Evolutionary conservation across 768 basidiomycete species (phyloP), one percentile per base, ranked within the genome.

Genomic region (Leccinum variicolor): DNA sequence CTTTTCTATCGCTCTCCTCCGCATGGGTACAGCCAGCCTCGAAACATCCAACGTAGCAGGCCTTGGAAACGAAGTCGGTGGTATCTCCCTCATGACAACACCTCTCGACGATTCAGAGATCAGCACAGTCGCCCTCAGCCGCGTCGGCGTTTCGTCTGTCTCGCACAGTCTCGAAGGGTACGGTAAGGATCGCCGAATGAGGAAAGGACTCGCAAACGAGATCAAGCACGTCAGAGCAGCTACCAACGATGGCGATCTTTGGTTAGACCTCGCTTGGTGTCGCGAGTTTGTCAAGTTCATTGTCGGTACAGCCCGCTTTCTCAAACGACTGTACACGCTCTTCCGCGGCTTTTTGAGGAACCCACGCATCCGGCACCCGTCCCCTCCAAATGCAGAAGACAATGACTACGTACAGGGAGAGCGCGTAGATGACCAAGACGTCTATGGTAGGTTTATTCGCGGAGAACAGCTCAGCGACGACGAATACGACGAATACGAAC

Each of bases 41-140:
- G 90, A 92, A 67, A 85, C 87, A 0, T 90, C 89, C 0, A 84
- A 83, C 48, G 76, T 87, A 10, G 78, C 83, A 23, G 90, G 90
- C 3, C 79, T 88, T 67, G 84, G 85, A 1, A 90, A 91, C 63
- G 89, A 92, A 69, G 84, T 90, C 13, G 83, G 83, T 7, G 74
- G 79, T 5, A 76, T 90, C 50, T 62, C 72, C 13, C 50, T 73
- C 34, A 61, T 54, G 51, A 50, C 61, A 3, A 29, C 64, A 7
- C 17, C 56, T 21, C 48, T 53, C 39, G 55, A 51, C 39, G 60
- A 62, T 31, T 50, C 61, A 57, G 69, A 72, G 26, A 71, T 64
- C 50, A 68, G 76, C 4, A 68, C 69, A 3, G 71, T 80, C 13
- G 70, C 77, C 49, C 67, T 84, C 31, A 73, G 70, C 50, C 74